Evolutionary conservation across 495 filamentous ascomycete species (phyloP).

Genomic region (Penicillium lagena): DNA sequence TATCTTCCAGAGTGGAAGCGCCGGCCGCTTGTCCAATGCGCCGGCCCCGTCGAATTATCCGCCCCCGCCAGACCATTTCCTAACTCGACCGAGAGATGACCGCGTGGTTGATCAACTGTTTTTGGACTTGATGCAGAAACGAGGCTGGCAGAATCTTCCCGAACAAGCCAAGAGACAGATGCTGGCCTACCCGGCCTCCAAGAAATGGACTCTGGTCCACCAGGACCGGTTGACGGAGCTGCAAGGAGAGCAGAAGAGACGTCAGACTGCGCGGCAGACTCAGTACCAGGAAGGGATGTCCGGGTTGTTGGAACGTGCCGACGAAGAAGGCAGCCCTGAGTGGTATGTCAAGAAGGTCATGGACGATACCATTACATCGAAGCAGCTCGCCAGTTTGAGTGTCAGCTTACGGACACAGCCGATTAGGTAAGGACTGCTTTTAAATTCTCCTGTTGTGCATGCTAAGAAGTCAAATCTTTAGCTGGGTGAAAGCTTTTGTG

Average conservation of each 20-base stretch:
- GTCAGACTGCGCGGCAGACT: conserved; percentile 60
- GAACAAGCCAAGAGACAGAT: conserved; percentile 93
- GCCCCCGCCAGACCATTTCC: conserved; percentile 46
- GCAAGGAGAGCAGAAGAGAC: conserved; percentile 89
- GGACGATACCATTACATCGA: conserved; percentile 88
- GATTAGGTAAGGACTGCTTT: conserved; percentile 52
- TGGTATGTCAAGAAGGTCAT: conserved; percentile 98
- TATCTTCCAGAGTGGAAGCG: conserved; percentile 17
- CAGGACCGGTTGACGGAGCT: conserved; percentile 90
- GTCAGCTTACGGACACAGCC: conserved; percentile 94
- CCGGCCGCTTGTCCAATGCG: conserved; percentile 30
- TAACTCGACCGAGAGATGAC: conserved; percentile 74
- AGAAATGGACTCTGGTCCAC: conserved; percentile 97
- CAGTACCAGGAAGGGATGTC: conserved; percentile 57
- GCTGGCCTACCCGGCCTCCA: conserved; percentile 83
- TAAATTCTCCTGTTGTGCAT: not conserved
- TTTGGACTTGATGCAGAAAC: conserved; percentile 89
- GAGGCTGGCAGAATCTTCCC: conserved; percentile 94
- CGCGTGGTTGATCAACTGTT: conserved; percentile 88
- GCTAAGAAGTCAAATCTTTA: conserved; percentile 15
- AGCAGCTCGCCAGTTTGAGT: conserved; percentile 84
- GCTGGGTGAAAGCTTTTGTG: conserved; percentile 93
- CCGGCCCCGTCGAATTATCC: conserved; percentile 38
- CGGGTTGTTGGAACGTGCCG: conserved; percentile 62
- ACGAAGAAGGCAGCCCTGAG: conserved; percentile 93